Evolutionary conservation across 1,284 basidiomycete species (phyloP), one percentile per base, ranked within the genome.

Genomic region (Abortiporus biennis): DNA sequence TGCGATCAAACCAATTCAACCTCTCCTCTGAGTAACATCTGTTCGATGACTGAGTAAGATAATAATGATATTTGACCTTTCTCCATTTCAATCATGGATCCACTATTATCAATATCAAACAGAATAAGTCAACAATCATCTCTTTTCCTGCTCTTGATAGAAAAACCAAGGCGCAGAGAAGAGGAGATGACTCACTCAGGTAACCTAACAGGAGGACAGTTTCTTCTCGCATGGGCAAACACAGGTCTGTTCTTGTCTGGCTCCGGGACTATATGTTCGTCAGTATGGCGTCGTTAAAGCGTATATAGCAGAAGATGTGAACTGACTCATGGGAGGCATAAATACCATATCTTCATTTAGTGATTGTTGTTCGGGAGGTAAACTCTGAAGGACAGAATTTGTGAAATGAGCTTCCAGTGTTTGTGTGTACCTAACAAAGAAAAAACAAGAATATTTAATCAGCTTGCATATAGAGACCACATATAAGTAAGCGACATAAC

Each of bases 281-380:
- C 15, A 27, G 17, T 15, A 19, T 31, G 37, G 25, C 6, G 8
- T 12, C 15, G 27, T 25, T 21, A 39, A 25, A 13, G 12, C 11
- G 35, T 27, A 6, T 17, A 30, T 19, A 31, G n/a, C n/a, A n/a
- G n/a, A n/a, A n/a, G n/a, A n/a, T n/a, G 20, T 17, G 21, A 11
- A 71, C 81, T 42, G 51, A 91, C 89, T 71, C 86, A 94, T 94
- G 0, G 77, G 74, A 21, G 82, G 85, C 51, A 80, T 78, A 57
- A 75, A 88, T 44, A 73, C 73, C 42, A 69, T 71, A 9, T 72
- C 69, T 50, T 94, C 90, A 46, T 91, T 85, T 42, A 92, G 64
- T 35, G 78, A 74, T 22, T 79, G 73, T 52, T 93, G 80, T 41
- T 76, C 71, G 36, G 76, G 76, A 0, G 92, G 92, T 25, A 95